A percentile compares a stretch with the other conserved stretches of the same genome.
These are phyloP conservation scores for Barnettozyma sp. DNA, from an alignment of 805 yeast species.

Conservation along the genomic window DNA sequence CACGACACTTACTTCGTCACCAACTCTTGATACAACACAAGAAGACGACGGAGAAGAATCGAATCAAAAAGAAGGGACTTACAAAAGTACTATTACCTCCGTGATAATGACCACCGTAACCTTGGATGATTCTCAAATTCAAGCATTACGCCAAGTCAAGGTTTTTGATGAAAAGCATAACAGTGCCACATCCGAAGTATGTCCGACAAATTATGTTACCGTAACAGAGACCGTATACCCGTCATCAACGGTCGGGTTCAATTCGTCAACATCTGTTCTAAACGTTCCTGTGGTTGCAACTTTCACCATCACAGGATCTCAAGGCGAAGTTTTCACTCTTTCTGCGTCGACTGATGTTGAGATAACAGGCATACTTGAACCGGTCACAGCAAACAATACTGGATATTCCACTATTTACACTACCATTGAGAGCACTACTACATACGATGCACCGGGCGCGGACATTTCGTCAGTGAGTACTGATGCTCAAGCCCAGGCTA, in stretches of 20 bases:
- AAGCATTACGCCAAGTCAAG: neutral
- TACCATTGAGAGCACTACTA: slow-evolving; percentile 4
- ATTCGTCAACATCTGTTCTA: slow-evolving; percentile 12
- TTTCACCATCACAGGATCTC: slow-evolving; percentile 23
- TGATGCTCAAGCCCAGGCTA: neutral
- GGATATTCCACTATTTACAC: slow-evolving; percentile 1
- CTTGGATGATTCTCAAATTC: neutral
- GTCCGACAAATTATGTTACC: too few species aligned
- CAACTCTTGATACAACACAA: slow-evolving; percentile 11
- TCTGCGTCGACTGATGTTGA: slow-evolving; percentile 23
- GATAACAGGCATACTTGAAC: slow-evolving; percentile 22
- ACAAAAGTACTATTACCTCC: slow-evolving; percentile 4
- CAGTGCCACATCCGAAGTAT: slow-evolving; percentile 2
- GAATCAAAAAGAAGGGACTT: too few species aligned
- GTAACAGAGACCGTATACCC: slow-evolving; percentile 21
- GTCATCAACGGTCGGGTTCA: slow-evolving; percentile 9
- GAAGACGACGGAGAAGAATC: too few species aligned
- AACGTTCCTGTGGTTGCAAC: slow-evolving; percentile 19
- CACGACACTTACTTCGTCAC: slow-evolving; percentile 16
- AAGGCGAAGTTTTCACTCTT: slow-evolving; percentile 21
- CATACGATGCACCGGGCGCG: neutral
- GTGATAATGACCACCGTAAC: slow-evolving; percentile 4
- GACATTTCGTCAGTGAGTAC: neutral
- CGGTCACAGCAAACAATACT: too few species aligned
- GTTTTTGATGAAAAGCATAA: neutral